phyloP scores from a whole-genome alignment of 208 protist species.

The Kentomonas sorsogonicus region DNA sequence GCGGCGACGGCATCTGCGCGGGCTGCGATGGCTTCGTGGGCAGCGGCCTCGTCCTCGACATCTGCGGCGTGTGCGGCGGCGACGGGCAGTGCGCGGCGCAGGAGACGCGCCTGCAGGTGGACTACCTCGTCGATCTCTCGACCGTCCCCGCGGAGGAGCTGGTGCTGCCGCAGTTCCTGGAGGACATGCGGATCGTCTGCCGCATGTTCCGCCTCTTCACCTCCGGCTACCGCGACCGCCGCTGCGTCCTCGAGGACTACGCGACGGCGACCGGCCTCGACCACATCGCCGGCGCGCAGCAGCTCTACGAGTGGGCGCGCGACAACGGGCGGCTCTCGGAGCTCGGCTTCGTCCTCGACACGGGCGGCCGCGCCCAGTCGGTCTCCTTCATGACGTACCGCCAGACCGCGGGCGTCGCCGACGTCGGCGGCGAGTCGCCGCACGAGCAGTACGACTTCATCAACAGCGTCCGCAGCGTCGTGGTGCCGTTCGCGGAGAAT shows the following conservation, averaged over 20 bases:
- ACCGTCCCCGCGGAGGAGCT: neutral
- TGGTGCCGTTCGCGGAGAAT: too few relatives aligned
- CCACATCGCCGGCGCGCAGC: slow-evolving; percentile 2
- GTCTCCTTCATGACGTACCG: slow-evolving; percentile 18
- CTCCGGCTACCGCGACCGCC: slow-evolving; percentile 6
- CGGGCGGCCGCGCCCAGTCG: neutral
- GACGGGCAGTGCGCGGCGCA: slow-evolving; percentile 20
- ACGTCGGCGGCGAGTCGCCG: neutral
- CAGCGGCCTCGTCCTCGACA: slow-evolving; percentile 28
- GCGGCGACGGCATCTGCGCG: slow-evolving; percentile 33
- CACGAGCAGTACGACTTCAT: neutral
- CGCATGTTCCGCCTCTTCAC: neutral
- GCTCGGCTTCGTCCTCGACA: slow-evolving; percentile 16
- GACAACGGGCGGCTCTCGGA: slow-evolving; percentile 22
- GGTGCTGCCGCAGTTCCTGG: slow-evolving; percentile 3
- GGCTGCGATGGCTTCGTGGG: slow-evolving; percentile 48
- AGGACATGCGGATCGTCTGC: slow-evolving; percentile 9
- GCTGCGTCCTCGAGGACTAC: slow-evolving; percentile 28
- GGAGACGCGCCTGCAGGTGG: slow-evolving; percentile 18
- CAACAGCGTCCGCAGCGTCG: neutral
- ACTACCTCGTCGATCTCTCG: slow-evolving; percentile 30
- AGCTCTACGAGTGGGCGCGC: slow-evolving; percentile 23
- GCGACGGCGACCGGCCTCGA: neutral
- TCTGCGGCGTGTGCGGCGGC: slow-evolving; percentile 57
- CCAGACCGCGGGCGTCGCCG: neutral